Evolutionary conservation across 1,139 yeast species (phyloP).

Genomic region (Suhomyces wounanorum): DNA sequence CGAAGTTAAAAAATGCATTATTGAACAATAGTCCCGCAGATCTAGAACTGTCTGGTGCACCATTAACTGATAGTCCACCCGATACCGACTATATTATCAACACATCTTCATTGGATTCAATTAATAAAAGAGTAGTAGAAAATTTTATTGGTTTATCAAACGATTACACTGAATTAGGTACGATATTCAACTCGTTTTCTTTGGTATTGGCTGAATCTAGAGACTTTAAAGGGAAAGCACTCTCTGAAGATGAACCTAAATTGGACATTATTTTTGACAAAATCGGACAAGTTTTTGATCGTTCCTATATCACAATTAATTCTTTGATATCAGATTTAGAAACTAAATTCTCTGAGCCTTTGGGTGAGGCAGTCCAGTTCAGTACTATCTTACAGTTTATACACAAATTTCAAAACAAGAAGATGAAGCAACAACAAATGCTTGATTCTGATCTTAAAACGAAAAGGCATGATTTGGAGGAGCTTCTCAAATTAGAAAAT

Average conservation of each 20-base stretch:
- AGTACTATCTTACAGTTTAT: conserved; percentile 68
- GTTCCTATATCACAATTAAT: conserved; percentile 66
- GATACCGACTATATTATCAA: conserved; percentile 23
- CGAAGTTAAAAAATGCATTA: conserved; percentile 28
- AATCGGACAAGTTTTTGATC: conserved; percentile 80
- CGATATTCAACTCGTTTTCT: conserved; percentile 71
- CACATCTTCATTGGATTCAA: conserved; percentile 59
- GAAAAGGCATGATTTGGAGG: conserved; percentile 45
- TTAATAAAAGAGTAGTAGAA: conserved; percentile 64
- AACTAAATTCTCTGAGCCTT: conserved; percentile 77
- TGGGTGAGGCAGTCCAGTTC: conserved; percentile 80
- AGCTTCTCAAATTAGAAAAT: conserved; percentile 41
- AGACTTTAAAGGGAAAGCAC: conserved; percentile 19
- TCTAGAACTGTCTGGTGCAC: not conserved
- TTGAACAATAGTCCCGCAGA: conserved; percentile 15
- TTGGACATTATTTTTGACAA: conserved; percentile 56
- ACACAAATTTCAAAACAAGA: conserved; percentile 67
- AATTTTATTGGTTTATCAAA: conserved; percentile 63
- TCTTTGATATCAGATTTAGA: conserved; percentile 69
- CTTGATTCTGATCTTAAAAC: conserved; percentile 56
- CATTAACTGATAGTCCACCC: conserved; percentile 5
- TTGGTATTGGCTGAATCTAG: conserved; percentile 53
- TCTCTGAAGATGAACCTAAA: conserved; percentile 32
- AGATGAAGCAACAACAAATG: conserved; percentile 64
- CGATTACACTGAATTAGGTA: conserved; percentile 72